These are phyloP conservation scores for Millerozyma acaciae DNA, from an alignment of 805 yeast species.

Conservation along the genomic window DNA sequence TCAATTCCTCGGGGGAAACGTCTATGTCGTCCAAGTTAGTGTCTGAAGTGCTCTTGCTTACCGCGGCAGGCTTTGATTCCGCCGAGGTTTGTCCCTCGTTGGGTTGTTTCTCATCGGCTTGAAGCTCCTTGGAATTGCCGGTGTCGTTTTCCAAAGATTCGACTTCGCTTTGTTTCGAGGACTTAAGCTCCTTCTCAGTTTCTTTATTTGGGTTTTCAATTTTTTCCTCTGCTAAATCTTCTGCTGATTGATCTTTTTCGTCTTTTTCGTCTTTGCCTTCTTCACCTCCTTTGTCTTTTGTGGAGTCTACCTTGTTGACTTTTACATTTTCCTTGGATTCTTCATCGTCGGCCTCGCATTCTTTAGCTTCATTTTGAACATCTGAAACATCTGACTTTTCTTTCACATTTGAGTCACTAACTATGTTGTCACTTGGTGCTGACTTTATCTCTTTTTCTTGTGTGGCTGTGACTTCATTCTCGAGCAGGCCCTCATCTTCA, in stretches of 20 bases:
- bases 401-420: too few species aligned
- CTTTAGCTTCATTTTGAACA: not conserved
- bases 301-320: slow-evolving; percentile 2
- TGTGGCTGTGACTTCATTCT: not conserved
- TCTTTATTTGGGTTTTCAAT: slow-evolving; percentile 3
- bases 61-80: not conserved
- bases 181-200: not conserved
- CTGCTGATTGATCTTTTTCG: too few species aligned
- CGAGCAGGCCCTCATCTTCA: slow-evolving; percentile 4
- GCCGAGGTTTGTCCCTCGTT: slow-evolving; percentile 7
- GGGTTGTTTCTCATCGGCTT: slow-evolving; percentile 56
- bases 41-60: slow-evolving; percentile 2
- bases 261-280: slow-evolving; percentile 10
- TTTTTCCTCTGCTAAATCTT: slow-evolving; percentile 3
- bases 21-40: slow-evolving; percentile 25
- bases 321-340: not conserved
- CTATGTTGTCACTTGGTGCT: too few species aligned
- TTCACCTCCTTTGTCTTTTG: slow-evolving; percentile 7
- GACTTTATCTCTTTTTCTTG: slow-evolving; percentile 1
- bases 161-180: not conserved
- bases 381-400: too few species aligned
- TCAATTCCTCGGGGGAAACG: slow-evolving; percentile 39
- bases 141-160: slow-evolving; percentile 13
- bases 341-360: not conserved
- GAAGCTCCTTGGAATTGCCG: slow-evolving; percentile 58